Percentiles rank a stretch among this genome's conserved stretches.
Evolutionary conservation across 2,329 filamentous ascomycete species (phyloP).

Genomic region (Colletotrichum trifolii): DNA sequence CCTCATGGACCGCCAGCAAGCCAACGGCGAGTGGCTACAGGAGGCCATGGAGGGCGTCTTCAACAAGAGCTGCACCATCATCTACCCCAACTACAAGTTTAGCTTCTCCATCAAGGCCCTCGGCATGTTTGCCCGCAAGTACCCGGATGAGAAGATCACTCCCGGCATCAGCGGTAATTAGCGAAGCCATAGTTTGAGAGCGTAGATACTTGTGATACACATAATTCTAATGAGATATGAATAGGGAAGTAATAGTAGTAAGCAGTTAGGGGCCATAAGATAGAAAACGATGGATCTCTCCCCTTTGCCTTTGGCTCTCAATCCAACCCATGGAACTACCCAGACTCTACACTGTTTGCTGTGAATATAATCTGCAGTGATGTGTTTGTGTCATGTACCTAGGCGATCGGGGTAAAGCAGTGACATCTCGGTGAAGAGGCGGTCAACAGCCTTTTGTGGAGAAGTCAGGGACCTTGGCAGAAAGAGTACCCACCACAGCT

Average conservation of each 20-base stretch:
- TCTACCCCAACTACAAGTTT: conserved; percentile 99
- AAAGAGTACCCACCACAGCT: conserved; percentile 45
- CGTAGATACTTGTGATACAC: background rate
- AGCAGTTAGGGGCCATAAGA: background rate
- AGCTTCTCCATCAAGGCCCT: conserved; percentile 94
- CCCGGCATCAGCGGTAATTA: conserved; percentile 29
- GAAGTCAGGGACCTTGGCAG: too few species aligned
- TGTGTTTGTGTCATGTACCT: too few species aligned
- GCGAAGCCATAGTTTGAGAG: background rate
- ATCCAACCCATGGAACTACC: too few species aligned
- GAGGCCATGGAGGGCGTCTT: conserved; percentile 98
- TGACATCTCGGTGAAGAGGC: too few species aligned
- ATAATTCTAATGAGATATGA: background rate
- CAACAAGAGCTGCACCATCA: conserved; percentile 99
- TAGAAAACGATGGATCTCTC: background rate
- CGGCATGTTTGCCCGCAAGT: conserved; percentile 84
- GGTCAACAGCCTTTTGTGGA: too few species aligned
- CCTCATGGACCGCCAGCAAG: conserved; percentile 85
- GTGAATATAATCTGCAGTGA: too few species aligned
- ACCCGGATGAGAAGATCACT: conserved; percentile 70
- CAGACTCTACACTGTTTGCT: too few species aligned
- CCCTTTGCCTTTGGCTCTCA: background rate
- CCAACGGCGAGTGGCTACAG: conserved; percentile 93
- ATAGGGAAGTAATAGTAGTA: background rate
- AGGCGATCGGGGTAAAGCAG: too few species aligned